Conservation (phyloP, 108 stramenopile species). For the Nitzschia inconspicua region DNA sequence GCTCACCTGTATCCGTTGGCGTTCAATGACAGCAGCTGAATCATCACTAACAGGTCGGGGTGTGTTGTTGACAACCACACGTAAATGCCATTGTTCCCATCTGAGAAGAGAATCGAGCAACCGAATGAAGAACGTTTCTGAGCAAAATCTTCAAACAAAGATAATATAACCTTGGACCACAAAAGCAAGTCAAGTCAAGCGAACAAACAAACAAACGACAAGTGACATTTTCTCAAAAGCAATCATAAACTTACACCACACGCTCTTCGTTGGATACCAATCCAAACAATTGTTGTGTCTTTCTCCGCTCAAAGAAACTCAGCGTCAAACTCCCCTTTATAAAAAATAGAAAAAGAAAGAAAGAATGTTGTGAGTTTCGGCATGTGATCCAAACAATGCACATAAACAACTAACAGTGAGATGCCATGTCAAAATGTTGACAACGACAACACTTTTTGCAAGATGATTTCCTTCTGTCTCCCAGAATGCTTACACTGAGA, state of each 20-base stretch:
- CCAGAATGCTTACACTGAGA: conserved; percentile 36
- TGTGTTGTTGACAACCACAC: conserved; percentile 85
- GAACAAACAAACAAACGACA: conserved; percentile 1
- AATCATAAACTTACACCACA: conserved; percentile 42
- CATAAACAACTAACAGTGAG: too few species aligned
- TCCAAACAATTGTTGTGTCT: conserved; percentile 77
- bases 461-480: neutral
- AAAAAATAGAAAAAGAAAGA: neutral
- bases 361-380: neutral
- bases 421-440: too few species aligned
- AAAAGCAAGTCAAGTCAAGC: neutral
- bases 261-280: conserved; percentile 80
- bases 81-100: conserved; percentile 85
- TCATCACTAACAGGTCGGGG: conserved; percentile 78
- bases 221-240: neutral
- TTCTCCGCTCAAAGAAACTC: conserved; percentile 77
- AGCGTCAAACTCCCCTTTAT: conserved; percentile 60
- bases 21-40: conserved; percentile 73
- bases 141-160: neutral
- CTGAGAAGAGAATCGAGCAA: conserved; percentile 26
- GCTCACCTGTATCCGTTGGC: conserved; percentile 77
- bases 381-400: too few species aligned
- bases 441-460: too few species aligned
- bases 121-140: neutral
- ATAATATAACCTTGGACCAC: neutral